Evolutionary conservation across 73 alveolate genomes (phyloP), one percentile per base, ranked within the genome.

Genomic region (Halteria grandinella): DNA sequence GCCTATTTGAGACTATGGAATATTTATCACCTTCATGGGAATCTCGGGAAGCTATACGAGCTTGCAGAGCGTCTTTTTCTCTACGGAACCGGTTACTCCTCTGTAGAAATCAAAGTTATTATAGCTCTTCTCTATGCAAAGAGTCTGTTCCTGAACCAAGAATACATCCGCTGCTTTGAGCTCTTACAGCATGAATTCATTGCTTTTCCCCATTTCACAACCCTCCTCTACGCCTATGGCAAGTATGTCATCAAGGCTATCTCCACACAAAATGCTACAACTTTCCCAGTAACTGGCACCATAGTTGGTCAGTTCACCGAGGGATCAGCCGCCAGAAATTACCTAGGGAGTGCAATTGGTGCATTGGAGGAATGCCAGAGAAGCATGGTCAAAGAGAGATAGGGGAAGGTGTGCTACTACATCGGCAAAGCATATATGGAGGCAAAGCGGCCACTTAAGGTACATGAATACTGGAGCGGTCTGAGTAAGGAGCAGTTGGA

Each of bases 1-100:
- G 90, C 90, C n/a, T 86, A 79, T 34, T 23, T 86, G 33, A 86
- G 73, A 57, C 66, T 86, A 49, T 86, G 94, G 94, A 55, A 58
- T 55, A 37, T 50, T 10, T 70, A 49, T 28, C 2, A 18, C 29
- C 10, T 32, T 0, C 55, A 70, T 15, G 18, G 20, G 31, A 17
- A 49, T 1, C 11, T 45, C n/a, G 34, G 36, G 15, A 49, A 70
- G 40, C 25, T 44, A 3, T 57, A 49, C 2, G 83, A 70, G 48
- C 57, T 70, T 8, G 60, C 83, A 15, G 83, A 70, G 57, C 28
- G 55, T 31, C 20, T 70, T 24, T 70, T 23, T 31, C 55, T 70
- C 8, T 70, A 7, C 39, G 63, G 83, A 5, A 23, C 83, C 21
- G 57, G 55, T 2, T 62, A 27, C 29, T 17, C 78, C 3, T 53